These are phyloP conservation scores for Cladorrhinum samala DNA, from an alignment of 495 filamentous ascomycete genomes.

Conservation along the genomic window DNA sequence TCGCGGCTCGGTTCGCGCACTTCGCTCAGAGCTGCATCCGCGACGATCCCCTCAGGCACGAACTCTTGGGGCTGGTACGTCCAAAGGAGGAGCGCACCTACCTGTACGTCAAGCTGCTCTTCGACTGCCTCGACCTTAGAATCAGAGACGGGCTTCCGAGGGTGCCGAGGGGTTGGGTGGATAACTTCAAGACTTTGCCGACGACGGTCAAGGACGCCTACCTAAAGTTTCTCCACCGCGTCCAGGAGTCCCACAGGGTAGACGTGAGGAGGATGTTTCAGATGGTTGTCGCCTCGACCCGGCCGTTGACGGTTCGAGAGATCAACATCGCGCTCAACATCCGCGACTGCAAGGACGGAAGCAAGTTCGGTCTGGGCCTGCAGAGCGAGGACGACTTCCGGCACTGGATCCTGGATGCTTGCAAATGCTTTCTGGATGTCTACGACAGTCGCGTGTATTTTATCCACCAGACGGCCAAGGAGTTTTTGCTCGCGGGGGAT, in stretches of 20 bases:
- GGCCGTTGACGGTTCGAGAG: slow-evolving; percentile 17
- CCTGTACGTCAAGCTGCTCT: slow-evolving; percentile 19
- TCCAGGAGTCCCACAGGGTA: slow-evolving; percentile 11
- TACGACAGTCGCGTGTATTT: slow-evolving; percentile 29
- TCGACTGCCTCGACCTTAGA: slow-evolving; percentile 15
- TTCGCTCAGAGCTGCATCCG: slow-evolving; percentile 15
- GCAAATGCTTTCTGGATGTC: slow-evolving; percentile 29
- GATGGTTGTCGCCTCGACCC: slow-evolving; percentile 12
- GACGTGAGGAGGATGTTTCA: slow-evolving; percentile 16
- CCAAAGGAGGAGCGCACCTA: slow-evolving; percentile 16
- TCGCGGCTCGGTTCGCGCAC: slow-evolving; percentile 12
- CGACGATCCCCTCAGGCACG: slow-evolving; percentile 8
- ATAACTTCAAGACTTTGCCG: slow-evolving; percentile 15
- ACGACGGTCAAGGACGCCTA: slow-evolving; percentile 17
- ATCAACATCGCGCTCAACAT: slow-evolving; percentile 22
- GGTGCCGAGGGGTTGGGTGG: slow-evolving; percentile 14
- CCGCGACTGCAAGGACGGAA: slow-evolving; percentile 10
- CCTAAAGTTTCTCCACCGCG: slow-evolving; percentile 10
- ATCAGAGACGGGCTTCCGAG: slow-evolving; percentile 14
- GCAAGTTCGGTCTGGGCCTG: slow-evolving; percentile 11
- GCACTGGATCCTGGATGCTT: slow-evolving; percentile 22
- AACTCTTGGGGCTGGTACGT: slow-evolving; percentile 10
- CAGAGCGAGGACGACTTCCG: slow-evolving; percentile 12
- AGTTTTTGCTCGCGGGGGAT: slow-evolving; percentile 25
- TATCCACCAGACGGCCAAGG: slow-evolving; percentile 42